Base-by-base conservation (phyloP, 169 alveolate genomes). In the Plasmodium inui region DNA sequence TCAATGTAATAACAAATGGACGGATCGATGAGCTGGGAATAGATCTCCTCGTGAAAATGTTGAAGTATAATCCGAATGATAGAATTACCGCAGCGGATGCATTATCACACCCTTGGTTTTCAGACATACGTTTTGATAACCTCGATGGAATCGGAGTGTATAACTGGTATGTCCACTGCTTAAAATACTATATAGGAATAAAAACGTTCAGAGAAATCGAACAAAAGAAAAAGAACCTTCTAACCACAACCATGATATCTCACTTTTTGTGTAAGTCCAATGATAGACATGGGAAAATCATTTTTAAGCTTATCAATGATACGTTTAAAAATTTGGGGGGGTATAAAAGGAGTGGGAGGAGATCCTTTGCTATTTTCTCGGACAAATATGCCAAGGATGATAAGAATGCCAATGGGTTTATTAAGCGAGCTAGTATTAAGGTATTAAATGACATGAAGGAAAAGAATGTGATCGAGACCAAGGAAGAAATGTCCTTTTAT, bases 51-150 rank as follows among this genome's bases (percentile, higher is more conserved):
- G 97, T 98, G 9, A 96, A 96, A 85, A 96, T 98, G 98, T 94
- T 98, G 30, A 96, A 97, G 86, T 98, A 98, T 95, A 98, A 98
- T 89, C 99, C 99, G 10, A 97, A 97, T 83, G 97, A 96, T 44
- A 96, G 99, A 93, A 98, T 98, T 10, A 97, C 99, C 37, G 98
- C 99, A n/a, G 99, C 98, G 30, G 99, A 98, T 85, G 99, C 99
- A 4, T 95, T 99, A 10, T 95, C 98, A 30, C 99, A 99, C 93
- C 99, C 99, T 55, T 98, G 98, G 98, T 97, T 97, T 85, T 91
- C 97, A 37, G 98, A 97, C 53, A 95, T 97, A 17, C 93, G 96
- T 22, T 97, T 95, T 71, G 96, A 97, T 34, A 83, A 84, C 53
- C 95, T 97, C 28, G 98, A 97, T 81, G 96, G 98, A 7, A 37